Conservation (phyloP, 805 yeast genomes). For the Starmerella riodocensis region DNA sequence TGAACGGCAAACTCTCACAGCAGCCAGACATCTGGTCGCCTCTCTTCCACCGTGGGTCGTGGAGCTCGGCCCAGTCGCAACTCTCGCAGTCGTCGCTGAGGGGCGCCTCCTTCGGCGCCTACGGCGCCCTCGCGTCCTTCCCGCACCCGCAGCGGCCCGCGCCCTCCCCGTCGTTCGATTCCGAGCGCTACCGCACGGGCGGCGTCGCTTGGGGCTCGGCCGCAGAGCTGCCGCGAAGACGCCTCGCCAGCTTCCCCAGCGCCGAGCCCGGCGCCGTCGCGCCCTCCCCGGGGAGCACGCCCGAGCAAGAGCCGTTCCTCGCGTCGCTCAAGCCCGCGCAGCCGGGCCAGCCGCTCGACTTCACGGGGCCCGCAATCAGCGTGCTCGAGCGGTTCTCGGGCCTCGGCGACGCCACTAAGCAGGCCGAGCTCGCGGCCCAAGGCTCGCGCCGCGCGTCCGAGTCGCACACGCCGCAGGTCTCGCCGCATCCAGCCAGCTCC, state of each 20-base stretch:
- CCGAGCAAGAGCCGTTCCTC: slow-evolving; percentile 12
- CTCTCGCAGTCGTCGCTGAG: too few relatives aligned
- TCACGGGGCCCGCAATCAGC: slow-evolving; percentile 21
- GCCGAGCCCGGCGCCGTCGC: slow-evolving; percentile 8
- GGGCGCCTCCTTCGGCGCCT: slow-evolving; percentile 14
- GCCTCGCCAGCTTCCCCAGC: slow-evolving; percentile 11
- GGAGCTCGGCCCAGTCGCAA: neutral
- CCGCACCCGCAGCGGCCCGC: slow-evolving; percentile 7
- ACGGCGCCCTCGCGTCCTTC: slow-evolving; percentile 8
- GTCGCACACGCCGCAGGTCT: slow-evolving; percentile 4
- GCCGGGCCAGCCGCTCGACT: slow-evolving; percentile 9
- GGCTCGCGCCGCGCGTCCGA: neutral
- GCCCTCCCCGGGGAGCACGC: slow-evolving; percentile 3
- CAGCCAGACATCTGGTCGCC: slow-evolving; percentile 7
- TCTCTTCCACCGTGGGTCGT: neutral
- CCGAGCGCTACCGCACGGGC: slow-evolving; percentile 19
- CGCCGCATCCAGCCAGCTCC: neutral
- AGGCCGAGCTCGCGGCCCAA: slow-evolving; percentile 12
- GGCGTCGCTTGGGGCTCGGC: slow-evolving; percentile 24
- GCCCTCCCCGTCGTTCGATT: slow-evolving; percentile 15
- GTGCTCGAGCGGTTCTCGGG: slow-evolving; percentile 20
- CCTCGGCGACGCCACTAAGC: slow-evolving; percentile 22
- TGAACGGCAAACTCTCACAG: neutral
- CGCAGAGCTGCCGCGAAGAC: slow-evolving; percentile 12
- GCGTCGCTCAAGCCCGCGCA: slow-evolving; percentile 8